Percentiles rank a stretch among this genome's conserved stretches.
Evolutionary conservation across 805 yeast genomes (phyloP).

Genomic region (Yarrowia sp.): DNA sequence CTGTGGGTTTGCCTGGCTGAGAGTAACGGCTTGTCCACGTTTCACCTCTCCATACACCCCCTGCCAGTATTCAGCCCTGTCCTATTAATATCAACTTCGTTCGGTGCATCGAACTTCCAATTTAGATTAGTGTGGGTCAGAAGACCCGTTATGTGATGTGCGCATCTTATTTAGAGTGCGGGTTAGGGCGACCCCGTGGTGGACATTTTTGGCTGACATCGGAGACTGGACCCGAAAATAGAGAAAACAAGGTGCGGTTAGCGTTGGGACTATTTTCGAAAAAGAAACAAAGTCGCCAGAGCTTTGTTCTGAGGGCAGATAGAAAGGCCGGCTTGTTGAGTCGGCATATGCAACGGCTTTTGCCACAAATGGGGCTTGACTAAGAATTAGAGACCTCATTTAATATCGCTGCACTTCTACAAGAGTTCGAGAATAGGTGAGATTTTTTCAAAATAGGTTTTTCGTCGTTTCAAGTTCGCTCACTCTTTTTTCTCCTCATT

Average conservation of each 20-base stretch:
- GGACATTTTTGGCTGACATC: conserved; percentile 4
- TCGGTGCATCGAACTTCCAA: conserved; percentile 38
- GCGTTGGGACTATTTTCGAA: neutral
- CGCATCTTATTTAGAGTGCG: conserved; percentile 15
- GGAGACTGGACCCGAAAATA: neutral
- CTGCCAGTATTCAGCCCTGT: too few relatives aligned
- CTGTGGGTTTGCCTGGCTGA: too few relatives aligned
- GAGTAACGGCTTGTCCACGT: too few relatives aligned
- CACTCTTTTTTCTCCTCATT: neutral
- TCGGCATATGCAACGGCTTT: conserved; percentile 12
- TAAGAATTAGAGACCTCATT: too few relatives aligned
- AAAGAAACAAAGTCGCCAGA: neutral
- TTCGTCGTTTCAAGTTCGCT: too few relatives aligned
- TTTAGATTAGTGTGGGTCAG: conserved; percentile 32
- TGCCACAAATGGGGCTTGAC: neutral
- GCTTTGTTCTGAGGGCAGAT: neutral
- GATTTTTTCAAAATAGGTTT: too few relatives aligned
- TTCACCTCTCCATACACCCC: too few relatives aligned
- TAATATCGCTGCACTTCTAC: too few relatives aligned
- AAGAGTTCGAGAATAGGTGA: too few relatives aligned
- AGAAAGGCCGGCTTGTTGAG: neutral
- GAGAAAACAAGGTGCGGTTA: neutral
- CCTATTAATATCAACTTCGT: neutral
- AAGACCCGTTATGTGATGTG: conserved; percentile 25
- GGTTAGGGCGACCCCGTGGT: neutral